phyloP scores from a whole-genome alignment of 306 rosid genomes.

The Pyrus betulifolia region DNA sequence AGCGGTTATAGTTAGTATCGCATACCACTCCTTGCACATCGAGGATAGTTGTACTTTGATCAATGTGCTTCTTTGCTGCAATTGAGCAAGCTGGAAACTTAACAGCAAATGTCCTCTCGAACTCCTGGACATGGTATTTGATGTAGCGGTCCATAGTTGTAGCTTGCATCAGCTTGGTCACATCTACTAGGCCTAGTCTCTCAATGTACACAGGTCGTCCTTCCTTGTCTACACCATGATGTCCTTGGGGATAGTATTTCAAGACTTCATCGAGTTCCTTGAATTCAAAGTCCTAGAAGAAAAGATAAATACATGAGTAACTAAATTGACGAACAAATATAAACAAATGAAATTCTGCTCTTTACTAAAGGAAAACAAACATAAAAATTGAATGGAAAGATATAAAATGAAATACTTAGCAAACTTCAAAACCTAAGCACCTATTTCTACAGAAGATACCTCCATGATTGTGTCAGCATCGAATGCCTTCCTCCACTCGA shows the following conservation, averaged over 20 bases:
- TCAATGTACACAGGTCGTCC: conserved; percentile 88
- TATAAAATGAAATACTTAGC: background rate
- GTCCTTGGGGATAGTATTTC: conserved; percentile 82
- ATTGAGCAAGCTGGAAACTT: conserved; percentile 94
- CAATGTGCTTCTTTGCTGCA: conserved; percentile 83
- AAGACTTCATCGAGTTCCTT: conserved; percentile 60
- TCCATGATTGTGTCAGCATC: conserved; percentile 62
- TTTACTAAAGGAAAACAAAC: background rate
- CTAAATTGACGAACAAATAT: background rate
- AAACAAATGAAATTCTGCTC: background rate
- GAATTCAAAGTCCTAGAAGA: conserved; percentile 67
- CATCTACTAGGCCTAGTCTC: conserved; percentile 70
- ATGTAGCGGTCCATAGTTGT: conserved; percentile 83
- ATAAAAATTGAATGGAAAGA: background rate
- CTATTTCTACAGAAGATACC: conserved; percentile 31
- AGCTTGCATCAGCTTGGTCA: conserved; percentile 65
- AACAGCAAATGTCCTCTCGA: conserved; percentile 63
- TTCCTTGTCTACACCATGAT: conserved; percentile 92
- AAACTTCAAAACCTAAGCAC: background rate
- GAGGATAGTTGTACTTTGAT: conserved; percentile 88
- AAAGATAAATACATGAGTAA: background rate
- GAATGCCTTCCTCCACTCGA: conserved; percentile 81
- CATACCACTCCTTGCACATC: conserved; percentile 97
- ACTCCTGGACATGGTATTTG: conserved; percentile 71
- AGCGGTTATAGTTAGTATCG: conserved; percentile 7